Conservation (phyloP, 257 asterid genomes). For the Solanum pimpinellifolium region DNA sequence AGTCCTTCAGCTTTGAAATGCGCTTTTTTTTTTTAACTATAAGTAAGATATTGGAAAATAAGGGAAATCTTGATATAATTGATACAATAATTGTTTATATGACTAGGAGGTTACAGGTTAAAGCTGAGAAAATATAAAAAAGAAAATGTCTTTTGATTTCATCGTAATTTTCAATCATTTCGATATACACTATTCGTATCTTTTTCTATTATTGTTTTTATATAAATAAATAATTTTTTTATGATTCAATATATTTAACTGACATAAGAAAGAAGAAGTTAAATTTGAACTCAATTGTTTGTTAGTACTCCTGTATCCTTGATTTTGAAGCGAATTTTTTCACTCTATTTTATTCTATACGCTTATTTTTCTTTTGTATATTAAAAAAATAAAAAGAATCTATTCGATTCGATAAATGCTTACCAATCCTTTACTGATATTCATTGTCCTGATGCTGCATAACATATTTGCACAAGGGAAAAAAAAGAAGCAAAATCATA, state of each 20-base stretch:
- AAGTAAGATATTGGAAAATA: not conserved
- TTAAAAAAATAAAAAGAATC: not conserved
- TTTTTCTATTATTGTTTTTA: too few species aligned
- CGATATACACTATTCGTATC: fast-evolving
- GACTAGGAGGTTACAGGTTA: not conserved
- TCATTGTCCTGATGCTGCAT: not conserved
- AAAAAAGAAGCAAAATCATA: not conserved
- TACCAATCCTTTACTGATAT: not conserved
- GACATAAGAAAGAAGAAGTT: not conserved
- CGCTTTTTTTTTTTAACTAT: not conserved
- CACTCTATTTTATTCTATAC: not conserved
- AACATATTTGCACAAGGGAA: not conserved
- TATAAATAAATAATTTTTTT: too few species aligned
- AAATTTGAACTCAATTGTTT: not conserved
- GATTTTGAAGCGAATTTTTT: not conserved
- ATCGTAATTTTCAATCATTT: too few species aligned
- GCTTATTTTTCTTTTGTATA: not conserved
- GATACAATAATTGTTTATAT: not conserved
- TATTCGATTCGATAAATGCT: not conserved
- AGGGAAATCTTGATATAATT: fast-evolving
- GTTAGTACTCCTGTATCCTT: not conserved
- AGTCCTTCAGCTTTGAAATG: not conserved
- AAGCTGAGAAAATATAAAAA: too few species aligned
- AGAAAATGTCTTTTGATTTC: too few species aligned
- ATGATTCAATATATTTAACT: too few species aligned